These are phyloP conservation scores for Penicillium longicatenatum DNA, from an alignment of 495 filamentous ascomycete species.

Conservation along the genomic window DNA sequence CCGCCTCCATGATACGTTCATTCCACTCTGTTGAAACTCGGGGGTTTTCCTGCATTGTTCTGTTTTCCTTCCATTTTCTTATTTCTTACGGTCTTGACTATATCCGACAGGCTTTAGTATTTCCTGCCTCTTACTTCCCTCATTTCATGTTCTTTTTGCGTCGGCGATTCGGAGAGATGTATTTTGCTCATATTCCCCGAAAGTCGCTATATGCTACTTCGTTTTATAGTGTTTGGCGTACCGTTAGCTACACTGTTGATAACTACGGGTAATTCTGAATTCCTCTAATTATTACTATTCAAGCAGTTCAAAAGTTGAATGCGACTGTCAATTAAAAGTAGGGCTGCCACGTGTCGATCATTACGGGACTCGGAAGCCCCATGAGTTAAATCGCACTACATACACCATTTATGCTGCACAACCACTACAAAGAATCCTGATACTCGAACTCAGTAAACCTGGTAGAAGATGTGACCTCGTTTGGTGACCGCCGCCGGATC, in stretches of 20 bases:
- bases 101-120: neutral
- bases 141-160: constrained; percentile 16
- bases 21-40: constrained; percentile 9
- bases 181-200: constrained; percentile 4
- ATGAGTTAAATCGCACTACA: no score
- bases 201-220: constrained; percentile 1
- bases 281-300: neutral
- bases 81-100: constrained; percentile 7
- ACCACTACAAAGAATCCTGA: no score
- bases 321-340: neutral
- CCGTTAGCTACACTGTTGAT: constrained; percentile 2
- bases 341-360: no score
- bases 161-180: constrained; percentile 19
- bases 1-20: constrained; percentile 53
- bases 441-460: no score
- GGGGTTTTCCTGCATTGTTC: neutral
- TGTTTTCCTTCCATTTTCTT: neutral
- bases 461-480: no score
- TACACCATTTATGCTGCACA: no score
- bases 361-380: no score
- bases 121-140: neutral
- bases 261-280: neutral
- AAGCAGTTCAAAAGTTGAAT: neutral
- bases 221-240: constrained; percentile 1
- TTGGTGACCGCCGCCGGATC: no score